Conservation (phyloP, 139 green algal genomes). For the Chlorella sp. region DNA sequence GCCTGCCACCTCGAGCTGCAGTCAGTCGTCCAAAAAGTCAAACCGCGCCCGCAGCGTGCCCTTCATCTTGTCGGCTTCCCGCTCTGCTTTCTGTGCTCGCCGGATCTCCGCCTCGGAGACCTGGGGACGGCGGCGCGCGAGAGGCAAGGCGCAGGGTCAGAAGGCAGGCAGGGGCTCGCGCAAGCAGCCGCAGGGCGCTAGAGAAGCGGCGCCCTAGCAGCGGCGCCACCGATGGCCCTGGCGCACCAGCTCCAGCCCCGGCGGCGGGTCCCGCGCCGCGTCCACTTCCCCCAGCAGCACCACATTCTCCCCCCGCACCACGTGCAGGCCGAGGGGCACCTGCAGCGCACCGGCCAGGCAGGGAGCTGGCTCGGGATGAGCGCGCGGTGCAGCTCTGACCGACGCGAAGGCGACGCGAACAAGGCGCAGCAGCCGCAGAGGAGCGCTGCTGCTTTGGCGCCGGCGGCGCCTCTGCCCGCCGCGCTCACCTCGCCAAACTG, state of each 20-base stretch:
- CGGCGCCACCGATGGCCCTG: background rate
- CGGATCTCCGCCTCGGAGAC: slow-evolving; percentile 68
- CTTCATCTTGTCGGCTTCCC: slow-evolving; percentile 71
- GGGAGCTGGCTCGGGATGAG: no score
- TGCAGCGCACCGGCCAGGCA: no score
- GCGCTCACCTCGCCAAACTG: slow-evolving; percentile 47
- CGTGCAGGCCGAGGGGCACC: slow-evolving; percentile 14
- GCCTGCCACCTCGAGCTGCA: no score
- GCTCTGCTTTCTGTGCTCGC: slow-evolving; percentile 71
- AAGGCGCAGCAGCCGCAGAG: background rate
- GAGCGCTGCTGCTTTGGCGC: background rate
- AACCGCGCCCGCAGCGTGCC: slow-evolving; percentile 66
- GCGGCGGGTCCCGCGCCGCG: slow-evolving; percentile 48
- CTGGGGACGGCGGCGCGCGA: background rate
- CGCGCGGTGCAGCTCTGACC: no score
- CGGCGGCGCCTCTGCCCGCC: background rate
- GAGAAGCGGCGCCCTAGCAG: background rate
- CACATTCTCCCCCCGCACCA: slow-evolving; percentile 83
- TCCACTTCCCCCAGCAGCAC: slow-evolving; percentile 80
- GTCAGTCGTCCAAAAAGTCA: slow-evolving; percentile 78
- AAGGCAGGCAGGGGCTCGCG: background rate
- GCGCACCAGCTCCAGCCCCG: slow-evolving; percentile 41
- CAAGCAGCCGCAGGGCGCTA: background rate
- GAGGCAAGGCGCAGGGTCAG: background rate
- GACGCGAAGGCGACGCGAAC: no score